Evolutionary conservation across 495 filamentous ascomycete species (phyloP).

Genomic region (Neurospora sp.): DNA sequence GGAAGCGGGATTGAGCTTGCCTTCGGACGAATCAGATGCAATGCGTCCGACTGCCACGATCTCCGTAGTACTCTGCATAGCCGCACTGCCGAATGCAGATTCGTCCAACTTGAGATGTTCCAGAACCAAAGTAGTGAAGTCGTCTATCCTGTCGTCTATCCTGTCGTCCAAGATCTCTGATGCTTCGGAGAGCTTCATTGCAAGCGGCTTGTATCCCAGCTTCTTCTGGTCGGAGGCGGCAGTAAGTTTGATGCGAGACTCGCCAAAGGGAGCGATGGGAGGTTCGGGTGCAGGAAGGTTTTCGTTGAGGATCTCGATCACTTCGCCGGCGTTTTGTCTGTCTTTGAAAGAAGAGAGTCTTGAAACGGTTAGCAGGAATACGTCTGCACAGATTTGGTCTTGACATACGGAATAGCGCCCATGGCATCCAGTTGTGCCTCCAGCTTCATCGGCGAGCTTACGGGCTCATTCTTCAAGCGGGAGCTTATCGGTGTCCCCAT

Average conservation of each 20-base stretch:
- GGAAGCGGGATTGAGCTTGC: conserved; percentile 72
- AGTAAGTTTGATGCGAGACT: conserved; percentile 70
- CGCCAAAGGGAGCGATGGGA: conserved; percentile 59
- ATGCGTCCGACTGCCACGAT: conserved; percentile 87
- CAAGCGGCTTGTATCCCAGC: conserved; percentile 80
- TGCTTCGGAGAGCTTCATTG: conserved; percentile 85
- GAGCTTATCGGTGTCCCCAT: conserved; percentile 34
- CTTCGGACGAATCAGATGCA: conserved; percentile 72
- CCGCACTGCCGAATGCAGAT: conserved; percentile 76
- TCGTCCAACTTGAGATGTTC: conserved; percentile 66
- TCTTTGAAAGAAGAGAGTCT: conserved; percentile 53
- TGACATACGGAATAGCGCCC: conserved; percentile 27
- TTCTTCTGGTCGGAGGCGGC: conserved; percentile 81
- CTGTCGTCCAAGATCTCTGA: conserved; percentile 90
- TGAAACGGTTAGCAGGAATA: conserved; percentile 7
- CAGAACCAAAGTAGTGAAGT: conserved; percentile 63
- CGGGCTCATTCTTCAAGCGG: conserved; percentile 31
- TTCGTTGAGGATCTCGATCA: conserved; percentile 70
- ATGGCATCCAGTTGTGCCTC: conserved; percentile 31
- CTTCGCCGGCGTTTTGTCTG: conserved; percentile 67
- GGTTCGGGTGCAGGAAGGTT: conserved; percentile 59
- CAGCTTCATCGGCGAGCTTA: conserved; percentile 36
- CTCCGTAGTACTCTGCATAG: conserved; percentile 71
- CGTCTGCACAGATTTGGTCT: neutral
- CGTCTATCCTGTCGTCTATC: conserved; percentile 91